Evolutionary conservation across 2,329 filamentous ascomycete species (phyloP), one percentile per base, ranked within the genome.

Genomic region (Neofusicoccum sp.): DNA sequence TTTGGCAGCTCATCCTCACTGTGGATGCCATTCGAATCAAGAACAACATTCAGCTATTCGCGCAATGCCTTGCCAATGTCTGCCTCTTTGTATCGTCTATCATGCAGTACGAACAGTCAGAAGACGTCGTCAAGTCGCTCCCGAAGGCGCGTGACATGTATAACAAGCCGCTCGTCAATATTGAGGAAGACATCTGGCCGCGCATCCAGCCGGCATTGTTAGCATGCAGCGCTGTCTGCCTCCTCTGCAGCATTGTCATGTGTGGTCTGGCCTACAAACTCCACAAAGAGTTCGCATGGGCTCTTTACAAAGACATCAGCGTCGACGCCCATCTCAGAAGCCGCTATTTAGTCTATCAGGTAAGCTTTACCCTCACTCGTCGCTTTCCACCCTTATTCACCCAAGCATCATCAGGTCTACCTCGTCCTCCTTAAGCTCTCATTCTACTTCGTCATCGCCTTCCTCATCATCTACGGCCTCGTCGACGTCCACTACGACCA

Each of bases 1-100:
- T 70, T 4, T 70, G 65, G 59, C 66, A 70, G 51, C 41, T 63
- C 5, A 12, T 61, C 9, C 62, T 71, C 6, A 62, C 67, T n/a
- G 63, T 69, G 6, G 68, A 71, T 40, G 66, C 68, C 6, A 61
- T 67, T 14, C 63, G 65, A 9, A 63, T 64, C 43, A 68, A 68
- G 38, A 70, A 70, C 47, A 66, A 66, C 36, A 62, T 70, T 8
- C 68, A 71, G 53, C 43, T 70, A 1, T 67, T 67, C 7, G 63
- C 61, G 7, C 62, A 65, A 47, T 66, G 65, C 40, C 43, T 65
- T n/a, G 63, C 63, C 38, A 68, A 70, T 38, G 36, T 65, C 7
- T 65, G 63, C 26, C 51, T 70, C 6, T 64, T 65, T 6, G 31
- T 65, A 1, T 65, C 64, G 2, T 62, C 66, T 5, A 34, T 66